These are phyloP conservation scores for Leishmania tarentolae DNA, from an alignment of 208 protist species.

Conservation along the genomic window DNA sequence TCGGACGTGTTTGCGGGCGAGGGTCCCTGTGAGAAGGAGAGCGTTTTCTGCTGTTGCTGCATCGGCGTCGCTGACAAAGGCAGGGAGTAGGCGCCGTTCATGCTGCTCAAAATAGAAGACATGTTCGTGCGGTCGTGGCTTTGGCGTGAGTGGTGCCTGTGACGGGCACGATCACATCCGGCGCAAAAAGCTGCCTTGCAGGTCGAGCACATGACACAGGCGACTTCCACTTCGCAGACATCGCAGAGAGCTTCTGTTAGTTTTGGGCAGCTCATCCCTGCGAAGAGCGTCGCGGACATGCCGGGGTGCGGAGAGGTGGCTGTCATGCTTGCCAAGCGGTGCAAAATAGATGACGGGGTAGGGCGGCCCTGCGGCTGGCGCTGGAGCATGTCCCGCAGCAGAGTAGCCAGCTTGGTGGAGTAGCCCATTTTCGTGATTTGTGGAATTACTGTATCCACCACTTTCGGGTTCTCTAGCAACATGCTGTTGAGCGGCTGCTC, in stretches of 20 bases:
- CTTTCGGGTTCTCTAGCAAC: constrained; percentile 65
- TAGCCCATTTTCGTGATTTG: constrained; percentile 73
- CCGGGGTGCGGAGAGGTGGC: constrained; percentile 28
- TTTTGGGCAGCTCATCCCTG: constrained; percentile 63
- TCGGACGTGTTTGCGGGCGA: constrained; percentile 28
- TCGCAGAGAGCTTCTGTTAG: constrained; percentile 47
- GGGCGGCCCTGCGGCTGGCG: constrained; percentile 69
- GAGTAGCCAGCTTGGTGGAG: constrained; percentile 46
- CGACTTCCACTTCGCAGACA: constrained; percentile 66
- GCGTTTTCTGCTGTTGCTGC: constrained; percentile 37
- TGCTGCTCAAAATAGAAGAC: constrained; percentile 23
- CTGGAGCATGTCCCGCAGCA: constrained; percentile 79
- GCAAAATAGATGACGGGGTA: constrained; percentile 46
- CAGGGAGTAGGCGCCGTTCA: constrained; percentile 20
- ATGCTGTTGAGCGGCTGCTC: constrained; percentile 86
- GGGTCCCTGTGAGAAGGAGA: constrained; percentile 42
- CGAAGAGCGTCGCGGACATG: constrained; percentile 42
- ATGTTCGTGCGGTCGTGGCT: constrained; percentile 56
- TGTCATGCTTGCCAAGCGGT: constrained; percentile 47
- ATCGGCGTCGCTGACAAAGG: constrained; percentile 12
- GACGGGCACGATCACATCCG: constrained; percentile 63
- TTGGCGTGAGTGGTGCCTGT: constrained; percentile 67
- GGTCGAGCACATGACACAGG: constrained; percentile 37
- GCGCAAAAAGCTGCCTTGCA: constrained; percentile 63
- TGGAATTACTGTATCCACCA: constrained; percentile 51